A percentile compares a stretch with the other conserved stretches of the same genome.
Evolutionary conservation across 768 basidiomycete genomes (phyloP).

Genomic region (Tephrocybe sp.): DNA sequence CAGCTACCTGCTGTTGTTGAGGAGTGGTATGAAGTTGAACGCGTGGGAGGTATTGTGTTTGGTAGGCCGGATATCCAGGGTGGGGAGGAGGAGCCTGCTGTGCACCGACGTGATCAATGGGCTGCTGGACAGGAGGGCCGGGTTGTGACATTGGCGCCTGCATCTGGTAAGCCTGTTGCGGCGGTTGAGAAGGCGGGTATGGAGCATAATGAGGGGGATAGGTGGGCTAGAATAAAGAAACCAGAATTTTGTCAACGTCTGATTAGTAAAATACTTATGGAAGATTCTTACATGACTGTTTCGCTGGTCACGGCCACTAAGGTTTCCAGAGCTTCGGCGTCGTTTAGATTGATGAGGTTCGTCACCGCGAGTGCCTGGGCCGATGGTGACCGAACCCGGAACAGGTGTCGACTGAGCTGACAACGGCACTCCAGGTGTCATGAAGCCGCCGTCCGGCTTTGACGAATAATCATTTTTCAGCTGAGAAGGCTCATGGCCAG

Average conservation of each 20-base stretch:
- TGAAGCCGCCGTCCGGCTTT: conserved; percentile 51
- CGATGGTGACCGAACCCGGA: conserved; percentile 34
- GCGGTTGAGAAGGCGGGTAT: conserved; percentile 36
- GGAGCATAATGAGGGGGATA: conserved; percentile 44
- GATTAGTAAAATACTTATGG: background rate
- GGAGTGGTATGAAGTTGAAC: conserved; percentile 29
- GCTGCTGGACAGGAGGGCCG: conserved; percentile 23
- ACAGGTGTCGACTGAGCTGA: conserved; percentile 41
- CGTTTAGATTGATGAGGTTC: conserved; percentile 41
- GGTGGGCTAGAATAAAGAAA: conserved; percentile 24
- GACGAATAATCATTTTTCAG: conserved; percentile 41
- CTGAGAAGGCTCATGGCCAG: conserved; percentile 35
- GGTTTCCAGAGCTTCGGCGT: conserved; percentile 37
- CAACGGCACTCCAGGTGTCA: conserved; percentile 44
- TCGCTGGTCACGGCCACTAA: conserved; percentile 42
- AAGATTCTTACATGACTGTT: conserved; percentile 45
- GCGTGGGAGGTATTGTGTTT: conserved; percentile 28
- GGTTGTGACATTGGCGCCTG: conserved; percentile 27
- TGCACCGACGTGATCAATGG: conserved; percentile 43
- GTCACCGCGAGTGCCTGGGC: conserved; percentile 32
- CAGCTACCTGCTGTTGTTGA: conserved; percentile 32
- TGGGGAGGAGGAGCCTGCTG: conserved; percentile 36
- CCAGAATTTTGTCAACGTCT: conserved; percentile 10
- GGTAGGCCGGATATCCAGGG: conserved; percentile 32
- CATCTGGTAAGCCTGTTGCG: conserved; percentile 31